Percentiles rank a stretch among this genome's conserved stretches.
These are phyloP conservation scores for Monosporozyma aquatica DNA, from an alignment of 805 yeast genomes.

Conservation along the genomic window DNA sequence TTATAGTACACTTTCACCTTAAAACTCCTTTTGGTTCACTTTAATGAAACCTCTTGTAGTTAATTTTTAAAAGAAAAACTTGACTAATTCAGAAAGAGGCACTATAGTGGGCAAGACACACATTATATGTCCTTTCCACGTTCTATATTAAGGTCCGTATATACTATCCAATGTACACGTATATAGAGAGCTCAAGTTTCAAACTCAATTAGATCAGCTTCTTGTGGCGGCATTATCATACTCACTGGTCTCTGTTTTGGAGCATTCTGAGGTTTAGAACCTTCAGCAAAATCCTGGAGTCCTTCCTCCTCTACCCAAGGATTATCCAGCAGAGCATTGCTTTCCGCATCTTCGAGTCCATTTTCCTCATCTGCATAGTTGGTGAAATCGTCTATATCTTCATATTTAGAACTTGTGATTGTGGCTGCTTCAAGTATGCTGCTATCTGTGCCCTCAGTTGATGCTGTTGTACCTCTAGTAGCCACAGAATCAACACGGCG, in stretches of 20 bases:
- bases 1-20: no score
- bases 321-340: conserved; percentile 12
- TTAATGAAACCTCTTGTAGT: no score
- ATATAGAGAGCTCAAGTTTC: conserved; percentile 16
- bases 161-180: not conserved
- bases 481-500: conserved; percentile 75
- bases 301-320: conserved; percentile 27
- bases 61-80: no score
- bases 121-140: no score
- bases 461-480: conserved; percentile 13
- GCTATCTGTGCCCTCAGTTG: conserved; percentile 1
- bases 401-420: conserved; percentile 9
- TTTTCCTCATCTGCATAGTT: conserved; percentile 17
- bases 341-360: conserved; percentile 14
- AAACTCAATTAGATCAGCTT: conserved; percentile 24
- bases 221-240: conserved; percentile 8
- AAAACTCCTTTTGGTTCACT: no score
- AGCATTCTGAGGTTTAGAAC: conserved; percentile 5
- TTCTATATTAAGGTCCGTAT: no score
- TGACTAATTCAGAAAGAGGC: no score
- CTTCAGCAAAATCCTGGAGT: conserved; percentile 5
- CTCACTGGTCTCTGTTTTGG: conserved; percentile 13
- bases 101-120: no score
- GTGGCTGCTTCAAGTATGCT: not conserved
- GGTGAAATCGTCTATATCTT: conserved; percentile 28